Evolutionary conservation across 306 rosid genomes (phyloP), one percentile per base, ranked within the genome.

Genomic region (Elaeagnus macrophylla): DNA sequence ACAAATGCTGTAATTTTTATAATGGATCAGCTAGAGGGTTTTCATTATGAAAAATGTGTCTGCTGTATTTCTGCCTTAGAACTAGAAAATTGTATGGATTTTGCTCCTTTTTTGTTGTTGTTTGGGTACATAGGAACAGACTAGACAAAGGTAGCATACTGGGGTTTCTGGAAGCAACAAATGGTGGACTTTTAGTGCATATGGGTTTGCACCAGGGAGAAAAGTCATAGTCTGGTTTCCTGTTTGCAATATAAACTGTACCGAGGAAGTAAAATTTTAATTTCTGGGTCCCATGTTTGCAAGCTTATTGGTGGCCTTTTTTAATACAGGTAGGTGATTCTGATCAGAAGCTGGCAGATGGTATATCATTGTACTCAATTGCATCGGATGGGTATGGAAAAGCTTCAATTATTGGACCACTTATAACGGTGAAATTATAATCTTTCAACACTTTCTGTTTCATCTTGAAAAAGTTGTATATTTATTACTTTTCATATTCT

Each of bases 261-360:
- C 8, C 13, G 16, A 57, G 8, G 7, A 44, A 17, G 13, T 14
- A 18, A 37, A 8, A 2, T 20, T 18, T 32, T 5, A 20, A 20
- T 20, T 20, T 20, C 43, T 8, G 39, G 25, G 3, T 53, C 32
- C 17, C 51, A 12, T 56, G 44, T 41, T 58, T 42, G 51, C 53
- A 46, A 57, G 67, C 62, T 78, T 44, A 71, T 57, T 48, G 47
- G 44, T 25, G 36, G 66, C 25, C 72, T 50, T 2, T 39, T 53
- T 67, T n/a, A n/a, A 56, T 79, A 44, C 56, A 93, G 99, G 99
- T 93, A 70, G 99, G 99, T 67, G 99, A 93, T 39, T 93, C 99
- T 39, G 94, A 93, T 67, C 96, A 84, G 88, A 93, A 93, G 72
- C 68, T 93, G 78, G 90, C 99, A 41, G 99, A 93, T 66, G 99